Evolutionary conservation across 352 stramenopile genomes (phyloP), one percentile per base, ranked within the genome.

Genomic region (Phytopythium mirpurense): DNA sequence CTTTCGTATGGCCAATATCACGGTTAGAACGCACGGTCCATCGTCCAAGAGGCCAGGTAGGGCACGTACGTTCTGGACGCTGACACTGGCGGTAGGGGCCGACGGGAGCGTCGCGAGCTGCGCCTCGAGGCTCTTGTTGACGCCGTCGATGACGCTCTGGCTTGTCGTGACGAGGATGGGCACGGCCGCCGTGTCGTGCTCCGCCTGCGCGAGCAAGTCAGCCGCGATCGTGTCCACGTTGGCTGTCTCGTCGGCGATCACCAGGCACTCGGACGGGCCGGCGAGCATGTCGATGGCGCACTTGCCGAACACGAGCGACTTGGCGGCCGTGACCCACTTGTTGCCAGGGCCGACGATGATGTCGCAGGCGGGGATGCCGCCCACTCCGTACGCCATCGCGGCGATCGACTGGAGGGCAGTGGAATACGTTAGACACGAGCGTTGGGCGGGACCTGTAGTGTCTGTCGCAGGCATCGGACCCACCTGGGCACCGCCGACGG

Each of bases 241-340:
- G 0, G 93, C 72, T 9, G 72, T 95, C 8, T 92, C 78, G 64
- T 99, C 97, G 14, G 93, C 96, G 70, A 99, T 97, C 2, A 99
- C 96, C 46, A 99, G 83, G 24, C 98, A 98, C 72, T 99, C 97
- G 21, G 90, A 98, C 10, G 97, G 97, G 16, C 97, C 97, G 0
- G 97, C 97, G 29, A 99, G 73, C 97, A 99, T 99, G 77, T 99
- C 97, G 69, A 99, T 99, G 18, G 91, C 96, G 67, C 96, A 98
- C 59, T 97, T 93, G 63, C 92, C 96, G 65, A 88, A 97, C 37
- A 99, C 95, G 16, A 99, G 85, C 32, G 84, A 97, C 72, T 99
- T 99, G 52, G 97, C 97, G 1, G 96, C 96, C 11, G 96, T 99
- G n/a, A 99, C 97, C 96, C 96, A 99, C 71, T 98, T 98, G 83